Base-by-base conservation (phyloP, 2,329 filamentous ascomycete species). In the Talaromyces pinophilus region DNA sequence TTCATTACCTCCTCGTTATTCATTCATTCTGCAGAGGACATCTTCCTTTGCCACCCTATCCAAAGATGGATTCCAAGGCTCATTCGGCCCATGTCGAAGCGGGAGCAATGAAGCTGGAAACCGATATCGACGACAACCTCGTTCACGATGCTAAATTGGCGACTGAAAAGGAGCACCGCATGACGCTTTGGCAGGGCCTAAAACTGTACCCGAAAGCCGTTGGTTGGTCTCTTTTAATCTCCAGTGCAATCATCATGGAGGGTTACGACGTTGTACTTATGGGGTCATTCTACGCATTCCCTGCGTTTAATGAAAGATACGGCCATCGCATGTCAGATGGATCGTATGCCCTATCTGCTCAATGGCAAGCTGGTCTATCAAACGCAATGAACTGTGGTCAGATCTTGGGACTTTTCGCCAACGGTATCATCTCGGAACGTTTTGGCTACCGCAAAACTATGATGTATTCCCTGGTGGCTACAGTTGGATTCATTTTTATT, bases 211-310 rank as follows among this genome's bases (percentile, higher is more conserved):
- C 92, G 65, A 94, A 96, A 81, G 93, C 93, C 19, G 89, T 96
- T 65, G 85, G 82, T 22, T 97, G 92, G 92, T 92, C 89, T 71
- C 74, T 96, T 62, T 82, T 96, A 67, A 93, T 97, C 77, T 94
- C 90, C 19, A 94, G 91, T 0, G 93, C 90, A 75, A 95, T 96
- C 73, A 88, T 87, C 72, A 97, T 96, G 93, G 92, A 96, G 78
- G 92, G 92, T 38, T 96, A 93, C 80, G 92, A 96, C 74, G 84
- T 95, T 66, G 89, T 87, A 72, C 82, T 96, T 64, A 87, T 94
- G 72, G 92, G 90, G 81, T 93, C 93, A 78, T 93, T 95, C 75
- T 93, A 87, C 80, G 79, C 73, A 68, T 79, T 80, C 62, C 72
- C 73, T 0, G 73, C 76, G 59, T 82, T 81, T 70, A 78, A 77